Evolutionary conservation across 768 basidiomycete genomes (phyloP), one percentile per base, ranked within the genome.

Genomic region (Leucocoprinus leucothites): DNA sequence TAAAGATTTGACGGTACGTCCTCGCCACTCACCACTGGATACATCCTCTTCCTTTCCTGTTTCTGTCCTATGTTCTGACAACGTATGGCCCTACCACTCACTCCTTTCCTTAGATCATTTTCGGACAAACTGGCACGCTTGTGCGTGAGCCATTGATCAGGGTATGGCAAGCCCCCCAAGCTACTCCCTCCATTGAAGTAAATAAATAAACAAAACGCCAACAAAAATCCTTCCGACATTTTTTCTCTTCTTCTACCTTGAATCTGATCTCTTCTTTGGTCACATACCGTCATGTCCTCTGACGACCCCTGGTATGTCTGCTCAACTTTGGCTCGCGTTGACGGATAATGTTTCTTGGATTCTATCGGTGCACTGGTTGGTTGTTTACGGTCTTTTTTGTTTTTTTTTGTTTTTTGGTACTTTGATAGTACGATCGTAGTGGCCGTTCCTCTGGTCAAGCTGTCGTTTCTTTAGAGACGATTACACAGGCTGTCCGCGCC

Each of bases 121-220:
- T 95, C 80, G 89, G 91, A 65, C 85, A 89, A 69, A 86, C 91
- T 71, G 93, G 93, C 77, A 91, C 90, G 75, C 84, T 96, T 72
- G 81, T 91, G 67, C 86, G 91, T 72, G 91, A 94, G 80, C 93
- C 93, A 75, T 74, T 84, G 71, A 93, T 96, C 72, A 91, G 89
- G 88, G 93, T 96, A 94, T 87, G 94, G 80, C 79, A 71, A 75
- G 78, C 81, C 81, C 74, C n/a, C 77, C 73, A 69, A 78, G 71
- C 78, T 81, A 25, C 79, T 81, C 80, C 83, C 69, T 84, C 74
- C 60, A 65, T 62, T 64, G 60, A 70, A 53, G 52, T 53, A 5
- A 5, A 5, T 31, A 31, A 53, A 66, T n/a, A 69, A 64, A 79
- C 67, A n/a, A 80, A 77, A 79, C 72, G 76, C 73, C 75, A 75